A percentile compares a stretch with the other conserved stretches of the same genome.
These are phyloP conservation scores for Austropuccinia psidii DNA, from an alignment of 1,284 basidiomycete genomes.

Conservation along the genomic window DNA sequence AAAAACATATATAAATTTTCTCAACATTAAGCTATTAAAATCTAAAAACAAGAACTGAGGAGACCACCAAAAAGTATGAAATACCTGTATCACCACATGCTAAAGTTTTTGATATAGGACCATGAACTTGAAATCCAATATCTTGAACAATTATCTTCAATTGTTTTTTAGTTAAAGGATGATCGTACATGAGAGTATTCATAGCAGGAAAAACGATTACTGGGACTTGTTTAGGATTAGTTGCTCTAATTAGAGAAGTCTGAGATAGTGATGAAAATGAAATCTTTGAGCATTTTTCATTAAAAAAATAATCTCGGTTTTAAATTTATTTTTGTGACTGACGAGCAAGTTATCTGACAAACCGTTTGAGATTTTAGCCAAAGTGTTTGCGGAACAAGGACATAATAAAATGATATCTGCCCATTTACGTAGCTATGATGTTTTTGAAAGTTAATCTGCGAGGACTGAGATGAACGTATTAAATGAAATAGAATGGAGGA, in stretches of 20 bases:
- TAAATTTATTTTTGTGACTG: background rate
- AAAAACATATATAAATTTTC: background rate
- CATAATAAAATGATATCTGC: constrained; percentile 89
- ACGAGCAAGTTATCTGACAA: constrained; percentile 66
- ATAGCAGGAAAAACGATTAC: constrained; percentile 92
- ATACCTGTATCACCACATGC: constrained; percentile 87
- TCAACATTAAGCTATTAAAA: background rate
- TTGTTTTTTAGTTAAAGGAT: constrained; percentile 82
- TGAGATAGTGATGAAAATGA: constrained; percentile 47
- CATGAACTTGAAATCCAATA: constrained; percentile 69
- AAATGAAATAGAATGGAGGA: too few relatives aligned
- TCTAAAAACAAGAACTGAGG: constrained; percentile 17
- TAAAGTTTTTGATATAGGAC: constrained; percentile 74
- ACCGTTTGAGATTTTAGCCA: constrained; percentile 83
- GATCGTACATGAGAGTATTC: constrained; percentile 96
- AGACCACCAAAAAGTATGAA: constrained; percentile 40
- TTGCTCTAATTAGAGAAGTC: constrained; percentile 83
- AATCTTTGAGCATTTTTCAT: too few relatives aligned
- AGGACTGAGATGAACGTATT: background rate
- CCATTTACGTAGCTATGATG: constrained; percentile 68
- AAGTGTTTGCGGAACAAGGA: constrained; percentile 89
- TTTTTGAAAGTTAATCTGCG: too few relatives aligned
- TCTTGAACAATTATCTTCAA: constrained; percentile 62
- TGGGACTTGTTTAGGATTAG: constrained; percentile 63
- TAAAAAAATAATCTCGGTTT: too few relatives aligned